Evolutionary conservation across 1,284 basidiomycete species (phyloP), one percentile per base, ranked within the genome.

Genomic region (Cerrena zonata): DNA sequence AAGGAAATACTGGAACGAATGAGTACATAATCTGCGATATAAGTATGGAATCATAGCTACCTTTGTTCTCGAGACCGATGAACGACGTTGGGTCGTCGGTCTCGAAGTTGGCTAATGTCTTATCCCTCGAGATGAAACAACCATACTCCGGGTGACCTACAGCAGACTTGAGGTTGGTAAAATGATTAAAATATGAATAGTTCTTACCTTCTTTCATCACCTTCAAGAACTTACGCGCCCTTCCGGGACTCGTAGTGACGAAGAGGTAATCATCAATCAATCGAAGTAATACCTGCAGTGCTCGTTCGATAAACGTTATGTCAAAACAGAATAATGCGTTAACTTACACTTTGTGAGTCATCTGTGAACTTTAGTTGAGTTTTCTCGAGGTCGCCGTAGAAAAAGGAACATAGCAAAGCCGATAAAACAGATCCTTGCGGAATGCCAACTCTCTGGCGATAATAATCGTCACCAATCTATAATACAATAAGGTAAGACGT

Each of bases 391-490:
- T 94, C 85, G 1, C 92, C 94, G 56, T 98, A 98, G 67, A 94
- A 96, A 67, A 94, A 89, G 1, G 89, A 89, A 64, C 96, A 99
- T 1, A 99, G 71, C 25, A 98, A 64, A 1, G 89, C 83, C 4
- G 93, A 96, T 24, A 99, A 70, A 23, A 92, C 82, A 0, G 94
- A 97, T 13, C 96, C 96, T 66, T 99, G 96, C 0, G 96, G 94
- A 25, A 99, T 98, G 0, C 96, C 96, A 11, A 91, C 79, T 5
- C 79, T 79, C 67, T 99, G 96, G 2, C 88, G 81, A 63, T 88
- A 94, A 63, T 89, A 89, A 38, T 79, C 70, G 5, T 74, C 61
- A 0, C 87, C 89, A 52, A 93, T 91, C 89, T 92, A 46, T 43
- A 27, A 39, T 41, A 41, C 37, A 11, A 21, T 15, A 7, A 34